phyloP scores from a whole-genome alignment of 2,329 filamentous ascomycete genomes.

The Diaporthe sp. region DNA sequence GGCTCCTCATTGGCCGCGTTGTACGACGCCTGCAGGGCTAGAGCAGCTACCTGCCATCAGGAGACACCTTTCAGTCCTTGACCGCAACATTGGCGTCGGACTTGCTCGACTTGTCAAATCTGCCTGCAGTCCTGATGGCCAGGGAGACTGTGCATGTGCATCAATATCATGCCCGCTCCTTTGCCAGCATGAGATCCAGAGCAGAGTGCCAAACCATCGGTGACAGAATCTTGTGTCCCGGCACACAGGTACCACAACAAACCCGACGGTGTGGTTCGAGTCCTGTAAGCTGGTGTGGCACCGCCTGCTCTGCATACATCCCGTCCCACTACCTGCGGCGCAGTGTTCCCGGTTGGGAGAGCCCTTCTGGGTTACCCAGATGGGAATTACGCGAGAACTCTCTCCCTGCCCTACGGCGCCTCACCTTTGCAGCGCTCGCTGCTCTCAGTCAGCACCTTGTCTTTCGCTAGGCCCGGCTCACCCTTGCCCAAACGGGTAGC shows the following conservation, averaged over 20 bases:
- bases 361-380: background rate
- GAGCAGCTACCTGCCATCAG: conserved; percentile 18
- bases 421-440: conserved; percentile 12
- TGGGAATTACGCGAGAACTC: conserved; percentile 8
- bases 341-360: background rate
- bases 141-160: conserved; percentile 19
- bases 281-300: conserved; percentile 30
- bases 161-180: conserved; percentile 27
- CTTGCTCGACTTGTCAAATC: conserved; percentile 5
- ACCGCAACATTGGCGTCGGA: conserved; percentile 26
- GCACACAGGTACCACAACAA: background rate
- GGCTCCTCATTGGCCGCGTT: conserved; percentile 23
- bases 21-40: conserved; percentile 6
- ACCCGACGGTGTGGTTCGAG: conserved; percentile 30
- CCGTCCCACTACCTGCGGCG: background rate
- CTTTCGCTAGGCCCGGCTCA: conserved; percentile 22
- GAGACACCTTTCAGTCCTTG: conserved; percentile 25
- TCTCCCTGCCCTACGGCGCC: conserved; percentile 22
- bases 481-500: background rate
- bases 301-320: conserved; percentile 26
- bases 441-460: conserved; percentile 36
- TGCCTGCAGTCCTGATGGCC: background rate
- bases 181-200: background rate
- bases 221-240: conserved; percentile 19
- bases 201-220: conserved; percentile 29